Base-by-base conservation (phyloP, 305 asterid species). In the Nicotiana rustica region DNA sequence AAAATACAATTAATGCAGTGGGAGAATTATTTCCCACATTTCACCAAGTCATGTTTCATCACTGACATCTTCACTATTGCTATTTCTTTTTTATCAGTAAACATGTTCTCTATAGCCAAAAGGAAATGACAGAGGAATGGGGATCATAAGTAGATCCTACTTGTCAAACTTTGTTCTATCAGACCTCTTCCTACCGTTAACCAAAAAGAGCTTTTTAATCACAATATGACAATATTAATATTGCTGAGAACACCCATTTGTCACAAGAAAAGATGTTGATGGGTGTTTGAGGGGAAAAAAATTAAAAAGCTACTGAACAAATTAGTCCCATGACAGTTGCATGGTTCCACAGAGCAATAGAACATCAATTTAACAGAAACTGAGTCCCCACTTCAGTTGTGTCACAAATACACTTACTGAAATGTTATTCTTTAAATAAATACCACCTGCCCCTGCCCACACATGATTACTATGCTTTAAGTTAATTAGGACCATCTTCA, bases 11-110 rank as follows among this genome's bases (percentile, higher is more conserved):
- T 73, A 75, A 75, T 8, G 44, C 60, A 52, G 65, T 7, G 10
- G 65, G 25, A 59, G 65, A 59, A 49, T 52, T 52, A 0, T 52
- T 36, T 29, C 65, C 61, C 44, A 1, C 25, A 14, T 18, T 52
- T 49, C 62, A 75, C 64, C 29, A 47, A 71, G 61, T 70, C 78
- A 15, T 25, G 44, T 73, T 73, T 25, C 29, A 52, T 75, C 0
- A 75, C 65, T 75, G 62, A 14, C 21, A 8, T 75, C 44, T 21
- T 49, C 59, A 0, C n/a, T 41, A 18, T 18, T 19, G 19, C 3
- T 18, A 44, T 47, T 10, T 19, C 12, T 8, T 5, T 44, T 19
- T 21, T 12, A 56, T 56, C 19, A 56, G 61, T 14, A 13, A 73
- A 21, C 21, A 73, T 21, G 62, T 21, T 47, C 79, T 6, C 62